Evolutionary conservation across 2,329 filamentous ascomycete genomes (phyloP).

Genomic region (Chlorencoelia australis): DNA sequence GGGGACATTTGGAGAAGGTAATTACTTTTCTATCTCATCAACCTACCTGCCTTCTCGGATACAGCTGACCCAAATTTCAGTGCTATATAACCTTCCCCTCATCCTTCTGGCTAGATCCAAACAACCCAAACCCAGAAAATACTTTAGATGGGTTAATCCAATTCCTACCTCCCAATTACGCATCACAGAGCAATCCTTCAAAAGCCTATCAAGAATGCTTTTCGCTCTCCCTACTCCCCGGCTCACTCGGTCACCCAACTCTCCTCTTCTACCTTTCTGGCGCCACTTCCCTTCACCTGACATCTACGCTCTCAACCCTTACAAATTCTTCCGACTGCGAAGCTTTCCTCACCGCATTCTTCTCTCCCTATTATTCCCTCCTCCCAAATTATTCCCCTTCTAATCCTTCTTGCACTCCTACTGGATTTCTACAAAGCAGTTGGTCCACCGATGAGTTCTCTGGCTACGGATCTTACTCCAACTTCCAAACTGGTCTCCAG

Average conservation of each 20-base stretch:
- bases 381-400: constrained; percentile 44
- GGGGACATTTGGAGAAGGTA: constrained; percentile 41
- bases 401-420: constrained; percentile 40
- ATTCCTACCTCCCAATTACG: constrained; percentile 50
- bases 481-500: constrained; percentile 53
- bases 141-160: constrained; percentile 41
- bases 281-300: constrained; percentile 30
- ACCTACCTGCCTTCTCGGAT: not conserved
- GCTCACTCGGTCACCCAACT: constrained; percentile 46
- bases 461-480: constrained; percentile 58
- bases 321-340: constrained; percentile 20
- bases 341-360: constrained; percentile 33
- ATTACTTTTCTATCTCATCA: too few species aligned
- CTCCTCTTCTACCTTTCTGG: constrained; percentile 56
- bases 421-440: constrained; percentile 46
- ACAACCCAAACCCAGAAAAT: constrained; percentile 4
- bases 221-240: constrained; percentile 45
- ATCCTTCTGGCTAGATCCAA: constrained; percentile 46
- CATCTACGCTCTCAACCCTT: constrained; percentile 13
- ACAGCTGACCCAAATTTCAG: constrained; percentile 8
- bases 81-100: constrained; percentile 44
- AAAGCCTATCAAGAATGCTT: constrained; percentile 52
- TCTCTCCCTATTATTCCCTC: constrained; percentile 54
- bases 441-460: constrained; percentile 58
- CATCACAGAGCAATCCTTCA: constrained; percentile 36